A percentile compares a stretch with the other conserved stretches of the same genome.
Evolutionary conservation across 2,329 filamentous ascomycete genomes (phyloP).

Genomic region (Albophoma yamanashiensis): DNA sequence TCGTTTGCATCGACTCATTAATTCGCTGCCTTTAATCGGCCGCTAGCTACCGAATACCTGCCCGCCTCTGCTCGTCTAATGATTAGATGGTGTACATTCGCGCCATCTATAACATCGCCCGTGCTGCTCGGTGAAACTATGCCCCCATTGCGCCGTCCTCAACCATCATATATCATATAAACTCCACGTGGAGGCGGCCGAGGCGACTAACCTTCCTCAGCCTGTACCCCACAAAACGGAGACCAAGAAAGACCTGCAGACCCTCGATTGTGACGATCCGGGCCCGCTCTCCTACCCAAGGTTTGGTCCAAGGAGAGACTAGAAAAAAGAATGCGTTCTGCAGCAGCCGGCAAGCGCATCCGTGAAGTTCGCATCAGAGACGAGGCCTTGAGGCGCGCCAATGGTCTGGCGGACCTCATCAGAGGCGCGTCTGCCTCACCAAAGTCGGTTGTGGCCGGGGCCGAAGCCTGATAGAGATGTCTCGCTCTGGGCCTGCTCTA

Average conservation of each 20-base stretch:
- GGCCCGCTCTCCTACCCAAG: not conserved
- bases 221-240: not conserved
- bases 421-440: not conserved
- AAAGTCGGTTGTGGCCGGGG: not conserved
- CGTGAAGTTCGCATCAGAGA: not conserved
- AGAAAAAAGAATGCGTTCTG: too few relatives aligned
- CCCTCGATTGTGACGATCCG: not conserved
- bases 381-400: not conserved
- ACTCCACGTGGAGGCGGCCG: not conserved
- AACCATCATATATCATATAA: not conserved
- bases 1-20: not conserved
- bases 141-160: slow-evolving; percentile 1
- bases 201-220: not conserved
- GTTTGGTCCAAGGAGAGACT: not conserved
- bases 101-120: slow-evolving; percentile 6
- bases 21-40: slow-evolving; percentile 2
- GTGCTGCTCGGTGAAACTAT: not conserved
- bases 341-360: not conserved
- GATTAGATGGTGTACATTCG: slow-evolving; percentile 3
- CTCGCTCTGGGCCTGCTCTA: not conserved
- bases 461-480: not conserved
- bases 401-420: not conserved
- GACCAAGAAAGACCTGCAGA: not conserved
- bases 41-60: not conserved
- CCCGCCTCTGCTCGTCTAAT: not conserved